These are phyloP conservation scores for Candida verbasci DNA, from an alignment of 805 yeast genomes.

Conservation along the genomic window DNA sequence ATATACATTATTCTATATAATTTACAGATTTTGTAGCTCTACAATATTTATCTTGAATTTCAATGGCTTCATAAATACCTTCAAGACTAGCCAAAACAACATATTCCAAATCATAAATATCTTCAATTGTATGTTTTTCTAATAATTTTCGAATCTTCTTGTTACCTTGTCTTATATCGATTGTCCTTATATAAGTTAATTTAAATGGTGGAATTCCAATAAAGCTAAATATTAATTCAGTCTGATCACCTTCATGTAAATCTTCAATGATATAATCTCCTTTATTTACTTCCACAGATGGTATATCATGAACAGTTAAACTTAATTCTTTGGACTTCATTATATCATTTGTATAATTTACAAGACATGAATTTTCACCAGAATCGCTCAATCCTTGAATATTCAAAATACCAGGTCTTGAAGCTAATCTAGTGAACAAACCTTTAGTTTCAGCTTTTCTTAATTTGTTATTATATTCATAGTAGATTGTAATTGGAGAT, in stretches of 20 bases:
- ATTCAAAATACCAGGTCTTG: conserved; percentile 72
- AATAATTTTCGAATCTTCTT: conserved; percentile 27
- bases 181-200: conserved; percentile 76
- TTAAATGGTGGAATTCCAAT: conserved; percentile 89
- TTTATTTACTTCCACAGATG: conserved; percentile 77
- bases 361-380: conserved; percentile 64
- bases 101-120: conserved; percentile 66
- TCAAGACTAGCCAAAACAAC: conserved; percentile 75
- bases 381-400: conserved; percentile 72
- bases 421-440: conserved; percentile 63
- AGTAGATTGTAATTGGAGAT: conserved; percentile 74
- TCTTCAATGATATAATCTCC: conserved; percentile 75
- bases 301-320: conserved; percentile 42
- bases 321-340: conserved; percentile 27
- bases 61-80: conserved; percentile 92
- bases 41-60: conserved; percentile 84
- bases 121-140: conserved; percentile 59
- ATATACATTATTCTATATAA: conserved; percentile 7
- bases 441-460: conserved; percentile 52
- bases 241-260: conserved; percentile 92
- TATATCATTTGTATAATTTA: conserved; percentile 43
- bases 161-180: conserved; percentile 24
- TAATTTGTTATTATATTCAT: conserved; percentile 61
- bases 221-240: conserved; percentile 78
- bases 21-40: conserved; percentile 12